Percentiles rank a stretch among this genome's conserved stretches.
phyloP scores from a whole-genome alignment of 106 monocot species.

The Posidonia australis region DNA sequence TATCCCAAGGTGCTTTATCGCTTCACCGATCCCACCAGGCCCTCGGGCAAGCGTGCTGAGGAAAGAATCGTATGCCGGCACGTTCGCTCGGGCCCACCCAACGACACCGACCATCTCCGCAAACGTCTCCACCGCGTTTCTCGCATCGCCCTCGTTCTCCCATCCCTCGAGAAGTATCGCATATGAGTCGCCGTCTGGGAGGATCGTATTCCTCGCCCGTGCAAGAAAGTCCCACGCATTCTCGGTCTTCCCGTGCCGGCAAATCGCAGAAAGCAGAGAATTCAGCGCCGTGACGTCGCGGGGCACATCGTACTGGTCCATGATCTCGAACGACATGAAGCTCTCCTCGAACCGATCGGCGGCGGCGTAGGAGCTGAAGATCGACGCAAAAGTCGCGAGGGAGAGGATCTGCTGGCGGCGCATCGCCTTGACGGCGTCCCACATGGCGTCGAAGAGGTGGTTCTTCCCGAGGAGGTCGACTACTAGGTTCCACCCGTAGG shows the following conservation, averaged over 20 bases:
- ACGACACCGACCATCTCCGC: slow-evolving; percentile 42
- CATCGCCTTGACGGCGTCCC: slow-evolving; percentile 56
- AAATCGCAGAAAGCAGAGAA: slow-evolving; percentile 58
- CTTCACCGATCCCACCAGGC: slow-evolving; percentile 15
- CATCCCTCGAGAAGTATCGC: slow-evolving; percentile 80
- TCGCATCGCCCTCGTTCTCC: slow-evolving; percentile 40
- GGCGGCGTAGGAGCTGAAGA: slow-evolving; percentile 50
- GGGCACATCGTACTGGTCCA: slow-evolving; percentile 35
- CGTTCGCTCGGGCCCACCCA: slow-evolving; percentile 46
- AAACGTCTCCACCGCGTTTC: slow-evolving; percentile 28
- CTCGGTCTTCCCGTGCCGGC: slow-evolving; percentile 30
- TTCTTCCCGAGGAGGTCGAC: slow-evolving; percentile 91
- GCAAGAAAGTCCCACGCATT: slow-evolving; percentile 21
- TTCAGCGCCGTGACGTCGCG: slow-evolving; percentile 50
- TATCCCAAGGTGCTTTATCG: slow-evolving; percentile 20
- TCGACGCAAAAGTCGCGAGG: slow-evolving; percentile 75
- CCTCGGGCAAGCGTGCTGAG: slow-evolving; percentile 21
- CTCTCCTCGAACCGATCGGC: slow-evolving; percentile 31
- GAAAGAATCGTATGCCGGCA: slow-evolving; percentile 69
- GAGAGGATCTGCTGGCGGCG: slow-evolving; percentile 34
- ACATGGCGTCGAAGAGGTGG: slow-evolving; percentile 55
- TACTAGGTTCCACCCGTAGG: slow-evolving; percentile 79
- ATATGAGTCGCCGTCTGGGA: slow-evolving; percentile 57
- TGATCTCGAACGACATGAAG: slow-evolving; percentile 32
- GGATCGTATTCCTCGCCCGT: slow-evolving; percentile 2